Percentiles rank a stretch among this genome's conserved stretches.
Conservation (phyloP, 1,284 basidiomycete species). For the Mycena sp. region DNA sequence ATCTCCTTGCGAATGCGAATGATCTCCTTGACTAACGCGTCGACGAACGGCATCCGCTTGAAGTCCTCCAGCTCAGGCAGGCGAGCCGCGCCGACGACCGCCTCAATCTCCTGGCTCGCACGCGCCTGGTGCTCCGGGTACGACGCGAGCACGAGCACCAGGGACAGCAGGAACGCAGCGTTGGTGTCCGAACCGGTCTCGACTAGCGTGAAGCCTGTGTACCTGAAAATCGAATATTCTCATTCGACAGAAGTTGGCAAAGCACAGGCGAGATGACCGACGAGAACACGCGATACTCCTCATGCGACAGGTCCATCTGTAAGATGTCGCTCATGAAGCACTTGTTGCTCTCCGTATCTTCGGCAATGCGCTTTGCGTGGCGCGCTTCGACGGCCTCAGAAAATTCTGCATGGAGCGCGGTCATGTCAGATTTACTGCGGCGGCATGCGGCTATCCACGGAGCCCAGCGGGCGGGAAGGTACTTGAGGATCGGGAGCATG, state of each 20-base stretch:
- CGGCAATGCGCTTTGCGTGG: background rate
- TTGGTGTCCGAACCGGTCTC: constrained; percentile 45
- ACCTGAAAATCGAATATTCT: background rate
- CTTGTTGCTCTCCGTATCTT: background rate
- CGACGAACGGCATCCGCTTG: constrained; percentile 42
- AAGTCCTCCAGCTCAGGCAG: constrained; percentile 45
- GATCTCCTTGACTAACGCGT: constrained; percentile 46
- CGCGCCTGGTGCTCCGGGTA: constrained; percentile 43
- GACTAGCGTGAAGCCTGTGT: constrained; percentile 11
- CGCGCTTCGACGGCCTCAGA: background rate
- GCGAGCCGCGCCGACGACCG: constrained; percentile 40
- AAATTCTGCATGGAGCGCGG: background rate
- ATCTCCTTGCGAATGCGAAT: constrained; percentile 26
- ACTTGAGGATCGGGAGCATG: constrained; percentile 8
- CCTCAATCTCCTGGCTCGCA: constrained; percentile 46
- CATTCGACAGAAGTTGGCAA: background rate
- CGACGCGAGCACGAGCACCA: constrained; percentile 42
- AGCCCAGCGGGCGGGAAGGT: constrained; percentile 1
- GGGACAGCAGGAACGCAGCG: constrained; percentile 35
- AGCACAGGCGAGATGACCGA: background rate
- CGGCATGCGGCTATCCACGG: constrained; percentile 3
- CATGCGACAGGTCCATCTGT: background rate
- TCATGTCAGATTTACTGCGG: background rate
- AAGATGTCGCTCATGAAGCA: constrained; percentile 6
- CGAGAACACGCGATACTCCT: constrained; percentile 7